Evolutionary conservation across 2,329 filamentous ascomycete species (phyloP).

Genomic region (Paramyrothecium sp.): DNA sequence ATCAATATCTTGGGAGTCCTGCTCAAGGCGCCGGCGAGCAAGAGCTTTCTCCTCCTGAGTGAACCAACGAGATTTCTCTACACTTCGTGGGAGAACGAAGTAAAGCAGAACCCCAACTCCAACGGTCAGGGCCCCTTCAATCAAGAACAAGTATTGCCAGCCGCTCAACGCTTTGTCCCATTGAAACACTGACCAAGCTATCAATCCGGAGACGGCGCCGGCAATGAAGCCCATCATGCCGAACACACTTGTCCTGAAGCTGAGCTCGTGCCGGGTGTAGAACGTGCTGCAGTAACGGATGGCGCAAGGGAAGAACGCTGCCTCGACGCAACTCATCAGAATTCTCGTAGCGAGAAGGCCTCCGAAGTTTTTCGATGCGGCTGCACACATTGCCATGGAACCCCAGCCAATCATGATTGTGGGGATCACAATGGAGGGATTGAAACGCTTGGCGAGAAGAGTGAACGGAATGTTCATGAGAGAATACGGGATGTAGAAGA

Average conservation of each 20-base stretch:
- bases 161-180: conserved; percentile 16
- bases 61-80: too few species aligned
- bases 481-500: conserved; percentile 29
- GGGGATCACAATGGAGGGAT: conserved; percentile 22
- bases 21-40: too few species aligned
- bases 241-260: conserved; percentile 2
- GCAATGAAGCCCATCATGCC: background rate
- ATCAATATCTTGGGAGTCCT: conserved; percentile 16
- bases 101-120: conserved; percentile 14
- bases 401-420: conserved; percentile 23
- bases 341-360: background rate
- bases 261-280: conserved; percentile 1
- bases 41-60: too few species aligned
- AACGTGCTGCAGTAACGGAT: background rate
- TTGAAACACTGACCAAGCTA: conserved; percentile 22
- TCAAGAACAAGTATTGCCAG: conserved; percentile 24
- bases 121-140: conserved; percentile 22
- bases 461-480: conserved; percentile 19
- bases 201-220: conserved; percentile 18
- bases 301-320: background rate
- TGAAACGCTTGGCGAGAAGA: conserved; percentile 19
- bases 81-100: too few species aligned
- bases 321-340: background rate
- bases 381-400: conserved; percentile 14
- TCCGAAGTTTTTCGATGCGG: conserved; percentile 8